These are phyloP conservation scores for Ogataea corticis DNA, from an alignment of 805 yeast genomes.

Conservation along the genomic window DNA sequence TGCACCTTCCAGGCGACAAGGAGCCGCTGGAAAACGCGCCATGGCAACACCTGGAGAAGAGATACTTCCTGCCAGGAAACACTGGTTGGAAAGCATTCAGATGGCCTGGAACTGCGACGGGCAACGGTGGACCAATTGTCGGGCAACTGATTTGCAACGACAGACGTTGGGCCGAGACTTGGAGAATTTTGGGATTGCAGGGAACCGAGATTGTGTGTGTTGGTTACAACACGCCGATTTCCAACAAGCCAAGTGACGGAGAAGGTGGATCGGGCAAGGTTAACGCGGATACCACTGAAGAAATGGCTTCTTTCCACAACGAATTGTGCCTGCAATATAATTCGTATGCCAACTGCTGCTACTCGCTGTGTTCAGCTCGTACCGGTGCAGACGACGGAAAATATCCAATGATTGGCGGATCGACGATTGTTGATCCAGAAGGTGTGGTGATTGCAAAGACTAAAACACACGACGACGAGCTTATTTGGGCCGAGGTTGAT, in stretches of 20 bases:
- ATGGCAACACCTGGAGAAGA: constrained; percentile 40
- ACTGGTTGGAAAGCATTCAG: constrained; percentile 38
- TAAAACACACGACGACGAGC: constrained; percentile 37
- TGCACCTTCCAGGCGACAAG: constrained; percentile 39
- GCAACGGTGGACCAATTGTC: constrained; percentile 32
- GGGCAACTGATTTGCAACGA: constrained; percentile 41
- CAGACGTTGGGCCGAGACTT: constrained; percentile 42
- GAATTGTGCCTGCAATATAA: constrained; percentile 36
- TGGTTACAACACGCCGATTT: constrained; percentile 39
- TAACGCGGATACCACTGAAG: constrained; percentile 30
- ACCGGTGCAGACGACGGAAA: constrained; percentile 37
- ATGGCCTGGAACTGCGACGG: constrained; percentile 36
- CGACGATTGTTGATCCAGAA: constrained; percentile 39
- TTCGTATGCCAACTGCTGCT: constrained; percentile 37
- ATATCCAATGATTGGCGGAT: constrained; percentile 37
- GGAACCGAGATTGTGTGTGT: constrained; percentile 37
- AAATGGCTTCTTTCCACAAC: constrained; percentile 34
- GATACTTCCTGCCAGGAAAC: constrained; percentile 39
- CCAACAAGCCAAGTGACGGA: constrained; percentile 34
- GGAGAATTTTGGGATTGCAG: constrained; percentile 39
- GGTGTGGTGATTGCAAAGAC: constrained; percentile 38
- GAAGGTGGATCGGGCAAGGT: constrained; percentile 23
- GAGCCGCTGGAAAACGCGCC: constrained; percentile 35
- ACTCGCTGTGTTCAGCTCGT: constrained; percentile 37
- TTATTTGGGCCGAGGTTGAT: constrained; percentile 36